These are phyloP conservation scores for Metschnikowia drakensbergensis DNA, from an alignment of 805 yeast species.

Conservation along the genomic window DNA sequence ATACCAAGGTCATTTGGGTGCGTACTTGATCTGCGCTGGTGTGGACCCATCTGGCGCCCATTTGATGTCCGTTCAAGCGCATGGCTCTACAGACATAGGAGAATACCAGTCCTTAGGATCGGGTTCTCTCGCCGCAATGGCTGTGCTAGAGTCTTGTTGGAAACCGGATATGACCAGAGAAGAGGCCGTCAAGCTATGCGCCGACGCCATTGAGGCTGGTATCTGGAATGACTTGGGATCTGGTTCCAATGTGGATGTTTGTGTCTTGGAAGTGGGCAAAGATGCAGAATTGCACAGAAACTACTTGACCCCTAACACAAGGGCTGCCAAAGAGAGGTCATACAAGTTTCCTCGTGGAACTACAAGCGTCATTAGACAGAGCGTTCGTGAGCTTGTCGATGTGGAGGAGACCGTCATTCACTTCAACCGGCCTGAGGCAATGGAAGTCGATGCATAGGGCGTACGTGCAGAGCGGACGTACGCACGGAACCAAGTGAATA, in stretches of 20 bases:
- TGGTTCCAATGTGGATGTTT: constrained; percentile 95
- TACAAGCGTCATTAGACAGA: constrained; percentile 76
- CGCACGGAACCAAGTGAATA: not conserved
- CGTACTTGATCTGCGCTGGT: constrained; percentile 97
- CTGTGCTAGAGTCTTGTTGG: constrained; percentile 89
- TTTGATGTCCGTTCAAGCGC: constrained; percentile 90
- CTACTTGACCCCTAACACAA: constrained; percentile 84
- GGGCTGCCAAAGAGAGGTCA: constrained; percentile 75
- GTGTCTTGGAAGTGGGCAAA: constrained; percentile 92
- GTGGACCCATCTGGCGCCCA: constrained; percentile 96
- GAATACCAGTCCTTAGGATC: constrained; percentile 90
- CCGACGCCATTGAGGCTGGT: constrained; percentile 95
- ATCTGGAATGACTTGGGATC: constrained; percentile 99
- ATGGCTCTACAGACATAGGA: constrained; percentile 96
- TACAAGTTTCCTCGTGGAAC: constrained; percentile 91
- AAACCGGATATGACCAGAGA: constrained; percentile 71
- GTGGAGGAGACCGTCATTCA: constrained; percentile 60
- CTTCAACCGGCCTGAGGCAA: constrained; percentile 31
- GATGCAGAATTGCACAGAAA: constrained; percentile 84
- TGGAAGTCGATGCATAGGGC: constrained; percentile 41
- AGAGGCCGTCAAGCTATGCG: constrained; percentile 86
- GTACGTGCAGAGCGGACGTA: not conserved
- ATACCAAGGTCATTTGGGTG: constrained; percentile 97
- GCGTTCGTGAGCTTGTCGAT: constrained; percentile 61
- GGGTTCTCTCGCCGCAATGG: constrained; percentile 98